A percentile compares a stretch with the other conserved stretches of the same genome.
Evolutionary conservation across 495 filamentous ascomycete species (phyloP).

Genomic region (Thozetella sp.): DNA sequence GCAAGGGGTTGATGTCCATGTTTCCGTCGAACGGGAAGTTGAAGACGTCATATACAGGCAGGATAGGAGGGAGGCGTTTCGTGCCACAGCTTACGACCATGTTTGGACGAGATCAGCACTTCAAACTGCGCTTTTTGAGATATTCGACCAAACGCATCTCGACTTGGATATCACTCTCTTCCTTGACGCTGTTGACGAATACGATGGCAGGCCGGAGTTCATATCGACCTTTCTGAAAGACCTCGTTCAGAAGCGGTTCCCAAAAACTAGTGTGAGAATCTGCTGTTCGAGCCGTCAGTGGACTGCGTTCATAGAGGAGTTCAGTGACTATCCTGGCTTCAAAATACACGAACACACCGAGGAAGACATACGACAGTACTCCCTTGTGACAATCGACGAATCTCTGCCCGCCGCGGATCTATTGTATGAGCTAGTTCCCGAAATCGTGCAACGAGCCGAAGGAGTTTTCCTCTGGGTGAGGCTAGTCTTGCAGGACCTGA

Average conservation of each 20-base stretch:
- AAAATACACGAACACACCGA: conserved; percentile 17
- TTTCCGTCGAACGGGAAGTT: no score
- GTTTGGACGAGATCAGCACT: neutral
- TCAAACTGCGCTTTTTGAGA: neutral
- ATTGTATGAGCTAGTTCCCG: neutral
- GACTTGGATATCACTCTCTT: conserved; percentile 4
- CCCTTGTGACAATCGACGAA: neutral
- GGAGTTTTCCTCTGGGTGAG: conserved; percentile 24
- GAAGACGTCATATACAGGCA: no score
- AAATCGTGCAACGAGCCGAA: conserved; percentile 11
- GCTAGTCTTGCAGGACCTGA: conserved; percentile 15
- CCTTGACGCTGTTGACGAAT: conserved; percentile 18
- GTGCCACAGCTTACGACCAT: neutral
- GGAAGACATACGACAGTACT: conserved; percentile 17
- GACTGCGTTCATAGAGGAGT: conserved; percentile 5
- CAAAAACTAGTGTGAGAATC: conserved; percentile 8
- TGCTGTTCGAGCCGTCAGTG: conserved; percentile 18
- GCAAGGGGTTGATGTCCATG: no score
- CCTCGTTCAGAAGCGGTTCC: neutral
- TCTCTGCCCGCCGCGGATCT: neutral
- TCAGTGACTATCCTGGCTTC: conserved; percentile 5
- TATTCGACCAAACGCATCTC: neutral
- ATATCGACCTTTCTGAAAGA: conserved; percentile 12
- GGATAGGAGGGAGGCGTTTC: no score
- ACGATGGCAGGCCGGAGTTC: conserved; percentile 9